Conservation (phyloP, 768 basidiomycete species). For the Butyriboletus loyo region DNA sequence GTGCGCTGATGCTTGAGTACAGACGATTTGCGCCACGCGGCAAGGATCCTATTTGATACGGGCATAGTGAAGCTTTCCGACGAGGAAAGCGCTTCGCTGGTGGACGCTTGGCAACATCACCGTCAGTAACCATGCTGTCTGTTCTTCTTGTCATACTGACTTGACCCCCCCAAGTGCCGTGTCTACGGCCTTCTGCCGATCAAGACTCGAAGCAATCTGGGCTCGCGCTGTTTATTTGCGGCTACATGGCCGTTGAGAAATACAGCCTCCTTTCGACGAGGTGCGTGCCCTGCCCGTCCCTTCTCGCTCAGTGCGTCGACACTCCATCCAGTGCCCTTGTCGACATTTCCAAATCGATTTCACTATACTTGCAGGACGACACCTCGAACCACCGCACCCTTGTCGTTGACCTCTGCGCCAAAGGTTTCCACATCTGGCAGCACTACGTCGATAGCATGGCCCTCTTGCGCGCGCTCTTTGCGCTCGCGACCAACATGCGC, state of each 20-base stretch:
- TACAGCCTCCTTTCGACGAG: conserved; percentile 70
- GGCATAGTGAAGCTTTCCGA: conserved; percentile 66
- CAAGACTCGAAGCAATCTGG: conserved; percentile 59
- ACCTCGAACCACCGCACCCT: conserved; percentile 61
- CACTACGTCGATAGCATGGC: conserved; percentile 89
- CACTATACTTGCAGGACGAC: conserved; percentile 73
- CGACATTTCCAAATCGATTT: conserved; percentile 82
- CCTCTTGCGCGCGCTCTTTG: conserved; percentile 80
- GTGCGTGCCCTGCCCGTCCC: conserved; percentile 37
- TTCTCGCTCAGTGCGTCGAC: background rate
- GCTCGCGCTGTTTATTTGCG: conserved; percentile 75
- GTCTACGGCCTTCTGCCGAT: conserved; percentile 56
- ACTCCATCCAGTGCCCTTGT: conserved; percentile 57
- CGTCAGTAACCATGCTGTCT: conserved; percentile 39
- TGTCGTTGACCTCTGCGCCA: conserved; percentile 86
- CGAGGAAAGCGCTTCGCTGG: conserved; percentile 53
- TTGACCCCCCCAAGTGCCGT: conserved; percentile 46
- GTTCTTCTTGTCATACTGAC: conserved; percentile 8
- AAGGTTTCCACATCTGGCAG: conserved; percentile 94
- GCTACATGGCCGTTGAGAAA: conserved; percentile 78
- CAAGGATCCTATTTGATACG: conserved; percentile 76
- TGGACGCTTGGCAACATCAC: conserved; percentile 63
- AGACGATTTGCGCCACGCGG: conserved; percentile 78
- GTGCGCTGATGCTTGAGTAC: conserved; percentile 9
- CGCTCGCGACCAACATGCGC: conserved; percentile 65